These are phyloP conservation scores for Iris macrosiphon DNA, from an alignment of 106 monocot species.

Conservation along the genomic window DNA sequence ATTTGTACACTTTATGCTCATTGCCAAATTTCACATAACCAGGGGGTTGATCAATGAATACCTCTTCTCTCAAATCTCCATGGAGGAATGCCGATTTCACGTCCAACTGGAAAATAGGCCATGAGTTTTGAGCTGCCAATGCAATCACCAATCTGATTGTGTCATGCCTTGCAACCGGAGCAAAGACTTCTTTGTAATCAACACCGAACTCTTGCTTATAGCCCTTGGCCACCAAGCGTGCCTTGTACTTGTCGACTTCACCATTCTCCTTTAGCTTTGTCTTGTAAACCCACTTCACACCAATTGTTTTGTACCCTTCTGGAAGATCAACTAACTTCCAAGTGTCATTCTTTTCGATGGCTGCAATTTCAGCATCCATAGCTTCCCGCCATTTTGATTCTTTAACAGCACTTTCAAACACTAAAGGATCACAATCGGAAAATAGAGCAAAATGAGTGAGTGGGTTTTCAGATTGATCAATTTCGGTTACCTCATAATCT, in stretches of 20 bases:
- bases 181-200: slow-evolving; percentile 2
- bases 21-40: background rate
- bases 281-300: slow-evolving; percentile 2
- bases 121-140: slow-evolving; percentile 6
- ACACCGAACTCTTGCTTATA: slow-evolving; percentile 2
- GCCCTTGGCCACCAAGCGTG: slow-evolving; percentile 1
- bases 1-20: slow-evolving; percentile 5
- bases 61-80: slow-evolving; percentile 4
- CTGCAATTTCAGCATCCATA: slow-evolving; percentile 4
- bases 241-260: slow-evolving; percentile 4
- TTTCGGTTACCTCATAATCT: too few species aligned
- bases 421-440: background rate
- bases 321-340: slow-evolving; percentile 1
- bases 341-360: slow-evolving; percentile 3
- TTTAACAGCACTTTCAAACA: background rate
- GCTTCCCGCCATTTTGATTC: slow-evolving; percentile 2
- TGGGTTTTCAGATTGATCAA: too few species aligned
- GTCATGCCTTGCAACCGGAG: slow-evolving; percentile 6
- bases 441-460: too few species aligned
- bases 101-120: slow-evolving; percentile 10
- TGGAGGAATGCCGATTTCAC: slow-evolving; percentile 6
- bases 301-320: slow-evolving; percentile 1
- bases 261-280: slow-evolving; percentile 4
- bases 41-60: slow-evolving; percentile 8
- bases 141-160: slow-evolving; percentile 7